A percentile compares a stretch with the other conserved stretches of the same genome.
These are phyloP conservation scores for Parachaetomium inaequale DNA, from an alignment of 495 filamentous ascomycete species.

Conservation along the genomic window DNA sequence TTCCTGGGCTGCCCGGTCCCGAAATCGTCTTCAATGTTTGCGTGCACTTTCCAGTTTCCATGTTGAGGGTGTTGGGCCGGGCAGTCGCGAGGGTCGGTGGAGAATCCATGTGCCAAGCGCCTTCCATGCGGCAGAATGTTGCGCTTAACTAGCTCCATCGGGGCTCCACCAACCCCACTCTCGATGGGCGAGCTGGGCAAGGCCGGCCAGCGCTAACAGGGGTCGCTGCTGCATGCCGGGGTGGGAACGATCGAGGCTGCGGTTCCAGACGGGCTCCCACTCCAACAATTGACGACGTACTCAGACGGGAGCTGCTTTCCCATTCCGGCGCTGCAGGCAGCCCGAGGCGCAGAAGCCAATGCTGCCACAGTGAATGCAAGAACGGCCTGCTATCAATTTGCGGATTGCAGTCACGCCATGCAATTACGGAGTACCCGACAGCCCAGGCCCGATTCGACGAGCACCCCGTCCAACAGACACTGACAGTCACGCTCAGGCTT, in stretches of 20 bases:
- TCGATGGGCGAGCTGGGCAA: background rate
- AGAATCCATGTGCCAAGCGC: constrained; percentile 7
- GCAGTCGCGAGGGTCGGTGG: background rate
- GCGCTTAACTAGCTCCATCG: constrained; percentile 2
- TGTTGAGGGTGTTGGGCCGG: too few species aligned
- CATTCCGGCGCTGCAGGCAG: constrained; percentile 1
- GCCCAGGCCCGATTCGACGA: background rate
- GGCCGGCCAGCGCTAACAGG: background rate
- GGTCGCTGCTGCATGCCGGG: background rate
- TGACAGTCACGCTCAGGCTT: background rate
- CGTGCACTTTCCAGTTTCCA: background rate
- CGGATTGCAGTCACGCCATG: background rate
- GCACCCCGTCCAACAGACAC: background rate
- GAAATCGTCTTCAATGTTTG: constrained; percentile 1
- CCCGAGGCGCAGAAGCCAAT: background rate
- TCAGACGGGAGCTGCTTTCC: background rate
- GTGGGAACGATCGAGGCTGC: background rate
- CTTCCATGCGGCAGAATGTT: constrained; percentile 5
- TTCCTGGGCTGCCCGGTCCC: background rate
- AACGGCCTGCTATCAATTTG: background rate
- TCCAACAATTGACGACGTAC: background rate
- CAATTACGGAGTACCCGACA: background rate
- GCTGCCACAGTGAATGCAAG: background rate
- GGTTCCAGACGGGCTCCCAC: constrained; percentile 2
- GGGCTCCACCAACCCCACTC: background rate